Conservation (phyloP, 148 eudicot genomes). For the Vaccinium myrtillus region DNA sequence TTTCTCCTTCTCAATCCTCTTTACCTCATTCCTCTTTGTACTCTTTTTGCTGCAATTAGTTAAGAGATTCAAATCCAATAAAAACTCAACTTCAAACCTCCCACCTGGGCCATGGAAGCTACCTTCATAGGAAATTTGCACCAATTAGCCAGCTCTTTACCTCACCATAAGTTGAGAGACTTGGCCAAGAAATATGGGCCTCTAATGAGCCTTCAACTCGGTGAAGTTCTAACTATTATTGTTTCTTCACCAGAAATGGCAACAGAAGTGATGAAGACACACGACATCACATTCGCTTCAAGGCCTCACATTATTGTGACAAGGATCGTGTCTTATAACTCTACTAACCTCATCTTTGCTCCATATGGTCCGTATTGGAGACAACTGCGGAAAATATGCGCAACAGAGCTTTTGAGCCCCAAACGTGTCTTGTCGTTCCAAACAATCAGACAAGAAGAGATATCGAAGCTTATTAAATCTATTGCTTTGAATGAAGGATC, state of each 20-base stretch:
- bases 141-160: conserved; percentile 26
- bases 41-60: not conserved
- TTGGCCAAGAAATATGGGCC: conserved; percentile 30
- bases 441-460: conserved; percentile 19
- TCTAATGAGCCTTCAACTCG: conserved; percentile 26
- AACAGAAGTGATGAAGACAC: conserved; percentile 26
- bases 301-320: not conserved
- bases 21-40: not conserved
- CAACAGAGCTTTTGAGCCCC: conserved; percentile 26
- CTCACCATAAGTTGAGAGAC: conserved; percentile 23
- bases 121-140: conserved; percentile 19
- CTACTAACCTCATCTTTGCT: not conserved
- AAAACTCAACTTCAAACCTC: not conserved
- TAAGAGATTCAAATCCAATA: not conserved
- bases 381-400: conserved; percentile 21
- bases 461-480: not conserved
- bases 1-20: not conserved
- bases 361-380: not conserved
- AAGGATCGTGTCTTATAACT: not conserved
- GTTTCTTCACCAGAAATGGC: conserved; percentile 30
- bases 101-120: conserved; percentile 14
- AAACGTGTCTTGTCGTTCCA: conserved; percentile 14
- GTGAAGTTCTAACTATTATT: conserved; percentile 13
- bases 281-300: conserved; percentile 26
- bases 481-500: conserved; percentile 15